A percentile compares a stretch with the other conserved stretches of the same genome.
Conservation (phyloP, 257 asterid genomes). For the Fraxinus pennsylvanica region DNA sequence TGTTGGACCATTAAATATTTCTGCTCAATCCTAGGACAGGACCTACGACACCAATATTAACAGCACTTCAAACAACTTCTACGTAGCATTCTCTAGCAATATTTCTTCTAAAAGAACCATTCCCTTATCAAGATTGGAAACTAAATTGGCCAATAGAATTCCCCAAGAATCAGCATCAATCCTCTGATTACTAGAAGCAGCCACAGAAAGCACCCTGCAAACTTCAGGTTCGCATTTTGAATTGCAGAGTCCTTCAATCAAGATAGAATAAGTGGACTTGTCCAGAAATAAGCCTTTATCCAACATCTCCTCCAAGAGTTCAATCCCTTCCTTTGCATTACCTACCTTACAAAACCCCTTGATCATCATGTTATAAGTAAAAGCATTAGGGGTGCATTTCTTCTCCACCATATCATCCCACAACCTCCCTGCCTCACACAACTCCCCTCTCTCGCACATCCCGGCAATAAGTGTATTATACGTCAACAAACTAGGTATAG, state of each 20-base stretch:
- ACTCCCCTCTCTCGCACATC: constrained; percentile 81
- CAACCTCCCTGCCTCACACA: constrained; percentile 83
- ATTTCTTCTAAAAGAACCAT: constrained; percentile 29
- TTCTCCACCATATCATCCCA: constrained; percentile 94
- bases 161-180: constrained; percentile 45
- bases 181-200: constrained; percentile 40
- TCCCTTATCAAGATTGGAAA: constrained; percentile 20
- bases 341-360: constrained; percentile 76
- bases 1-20: not conserved
- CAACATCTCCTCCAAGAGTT: constrained; percentile 81
- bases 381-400: constrained; percentile 72
- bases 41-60: not conserved
- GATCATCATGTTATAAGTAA: constrained; percentile 71
- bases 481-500: constrained; percentile 72
- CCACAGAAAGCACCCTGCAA: constrained; percentile 45
- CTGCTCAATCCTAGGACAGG: not conserved
- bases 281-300: constrained; percentile 54
- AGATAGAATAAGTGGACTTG: constrained; percentile 60
- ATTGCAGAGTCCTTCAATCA: constrained; percentile 54
- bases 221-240: constrained; percentile 49
- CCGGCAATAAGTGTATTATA: constrained; percentile 80
- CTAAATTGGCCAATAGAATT: constrained; percentile 34
- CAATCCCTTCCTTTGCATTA: constrained; percentile 62
- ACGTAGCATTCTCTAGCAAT: constrained; percentile 24
- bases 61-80: constrained; percentile 15